Evolutionary conservation across 164 flowering plant species (phyloP).

Genomic region (Vitis rupestris): DNA sequence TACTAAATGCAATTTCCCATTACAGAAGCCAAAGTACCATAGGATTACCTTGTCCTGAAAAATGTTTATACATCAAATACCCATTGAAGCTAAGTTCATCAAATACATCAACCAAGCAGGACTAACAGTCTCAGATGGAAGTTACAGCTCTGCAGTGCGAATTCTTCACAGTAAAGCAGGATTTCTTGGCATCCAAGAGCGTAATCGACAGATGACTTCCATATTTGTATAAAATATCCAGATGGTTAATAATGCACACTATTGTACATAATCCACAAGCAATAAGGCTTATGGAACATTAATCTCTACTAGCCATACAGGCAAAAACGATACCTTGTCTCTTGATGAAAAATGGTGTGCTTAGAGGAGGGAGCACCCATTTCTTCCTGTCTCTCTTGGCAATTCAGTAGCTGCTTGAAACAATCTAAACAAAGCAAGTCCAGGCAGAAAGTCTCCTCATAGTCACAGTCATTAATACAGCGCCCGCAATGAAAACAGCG

Average conservation of each 20-base stretch:
- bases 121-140: not conserved
- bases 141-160: not conserved
- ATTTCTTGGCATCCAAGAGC: not conserved
- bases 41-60: not conserved
- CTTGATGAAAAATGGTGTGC: slow-evolving; percentile 15
- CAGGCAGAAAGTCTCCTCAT: slow-evolving; percentile 29
- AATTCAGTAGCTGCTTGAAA: slow-evolving; percentile 1
- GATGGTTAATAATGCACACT: slow-evolving; percentile 6
- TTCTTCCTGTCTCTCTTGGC: slow-evolving; percentile 6
- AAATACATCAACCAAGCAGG: not conserved
- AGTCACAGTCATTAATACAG: slow-evolving; percentile 23
- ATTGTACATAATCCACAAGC: slow-evolving; percentile 1
- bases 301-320: slow-evolving; percentile 16
- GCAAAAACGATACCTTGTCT: slow-evolving; percentile 23
- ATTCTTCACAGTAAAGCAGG: not conserved
- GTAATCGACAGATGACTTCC: not conserved
- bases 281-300: not conserved
- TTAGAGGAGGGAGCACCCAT: slow-evolving; percentile 9
- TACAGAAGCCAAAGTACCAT: not conserved
- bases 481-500: slow-evolving; percentile 31
- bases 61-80: not conserved
- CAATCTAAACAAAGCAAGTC: slow-evolving; percentile 25
- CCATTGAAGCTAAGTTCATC: not conserved
- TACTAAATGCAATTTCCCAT: not conserved
- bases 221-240: not conserved